phyloP scores from a whole-genome alignment of 495 filamentous ascomycete genomes.

The Hypoxylon crocopeplum region DNA sequence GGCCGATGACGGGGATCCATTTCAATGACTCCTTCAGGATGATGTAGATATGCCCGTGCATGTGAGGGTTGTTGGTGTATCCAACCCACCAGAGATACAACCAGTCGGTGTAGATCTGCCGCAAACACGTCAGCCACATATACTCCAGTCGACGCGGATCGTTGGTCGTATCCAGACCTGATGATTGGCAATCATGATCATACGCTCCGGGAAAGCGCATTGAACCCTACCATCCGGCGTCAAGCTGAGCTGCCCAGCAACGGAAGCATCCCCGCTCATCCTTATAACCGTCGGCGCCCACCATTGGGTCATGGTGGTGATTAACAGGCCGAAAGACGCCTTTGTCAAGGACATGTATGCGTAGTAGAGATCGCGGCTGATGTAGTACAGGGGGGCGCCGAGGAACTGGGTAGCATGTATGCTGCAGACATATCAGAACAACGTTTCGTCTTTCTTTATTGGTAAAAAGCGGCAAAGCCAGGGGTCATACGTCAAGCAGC shows the following conservation, averaged over 20 bases:
- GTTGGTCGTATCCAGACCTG: slow-evolving; percentile 57
- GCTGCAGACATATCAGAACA: slow-evolving; percentile 44
- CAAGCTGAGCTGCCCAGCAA: slow-evolving; percentile 70
- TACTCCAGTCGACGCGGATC: not conserved
- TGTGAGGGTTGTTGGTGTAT: slow-evolving; percentile 68
- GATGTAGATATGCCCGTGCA: slow-evolving; percentile 86
- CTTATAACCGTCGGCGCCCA: slow-evolving; percentile 79
- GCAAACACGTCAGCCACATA: slow-evolving; percentile 22
- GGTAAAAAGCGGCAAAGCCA: slow-evolving; percentile 9
- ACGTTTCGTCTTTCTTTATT: not conserved
- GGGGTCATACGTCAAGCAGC: slow-evolving; percentile 53
- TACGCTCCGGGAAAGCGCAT: slow-evolving; percentile 74
- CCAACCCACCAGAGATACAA: slow-evolving; percentile 88
- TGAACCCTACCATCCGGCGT: slow-evolving; percentile 71
- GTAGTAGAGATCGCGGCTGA: slow-evolving; percentile 74
- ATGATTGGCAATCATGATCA: slow-evolving; percentile 85
- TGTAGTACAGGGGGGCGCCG: slow-evolving; percentile 71
- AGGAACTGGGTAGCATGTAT: slow-evolving; percentile 71
- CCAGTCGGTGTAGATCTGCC: slow-evolving; percentile 85
- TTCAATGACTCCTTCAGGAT: slow-evolving; percentile 85
- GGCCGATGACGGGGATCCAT: slow-evolving; percentile 75
- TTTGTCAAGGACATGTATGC: slow-evolving; percentile 81
- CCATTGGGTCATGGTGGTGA: slow-evolving; percentile 80
- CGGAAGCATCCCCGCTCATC: slow-evolving; percentile 77
- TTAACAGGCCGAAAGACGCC: slow-evolving; percentile 73